Evolutionary conservation across 225 moss, liverwort and hornwort genomes (phyloP).

Genomic region (Asterella californica): DNA sequence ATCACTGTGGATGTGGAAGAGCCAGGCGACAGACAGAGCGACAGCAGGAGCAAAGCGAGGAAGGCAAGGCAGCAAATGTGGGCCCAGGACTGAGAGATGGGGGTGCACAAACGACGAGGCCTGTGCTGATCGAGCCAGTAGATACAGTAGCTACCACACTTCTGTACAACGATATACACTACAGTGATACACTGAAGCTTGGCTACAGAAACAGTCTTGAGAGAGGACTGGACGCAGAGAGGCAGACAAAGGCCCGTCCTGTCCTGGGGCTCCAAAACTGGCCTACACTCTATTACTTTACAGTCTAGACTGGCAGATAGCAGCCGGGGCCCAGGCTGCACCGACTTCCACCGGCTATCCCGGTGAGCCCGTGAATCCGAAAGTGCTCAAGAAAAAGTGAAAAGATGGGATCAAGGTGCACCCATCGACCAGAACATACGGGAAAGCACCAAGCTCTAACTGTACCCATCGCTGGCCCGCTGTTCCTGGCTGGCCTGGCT

Average conservation of each 20-base stretch:
- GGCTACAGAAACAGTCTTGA: background rate
- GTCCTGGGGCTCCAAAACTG: no score
- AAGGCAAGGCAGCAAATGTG: background rate
- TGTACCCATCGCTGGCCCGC: background rate
- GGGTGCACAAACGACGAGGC: slow-evolving; percentile 17
- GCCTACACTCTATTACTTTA: no score
- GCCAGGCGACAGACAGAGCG: background rate
- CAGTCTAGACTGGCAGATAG: no score
- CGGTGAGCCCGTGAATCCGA: background rate
- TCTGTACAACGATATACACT: background rate
- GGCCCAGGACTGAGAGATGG: background rate
- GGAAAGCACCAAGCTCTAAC: background rate
- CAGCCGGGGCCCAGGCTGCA: background rate
- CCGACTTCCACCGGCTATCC: slow-evolving; percentile 21
- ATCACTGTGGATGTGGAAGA: background rate
- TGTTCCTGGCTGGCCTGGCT: background rate
- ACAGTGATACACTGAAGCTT: no score
- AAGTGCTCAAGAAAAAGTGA: background rate
- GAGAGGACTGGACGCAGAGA: background rate
- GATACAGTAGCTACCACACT: background rate
- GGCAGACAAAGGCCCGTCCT: no score
- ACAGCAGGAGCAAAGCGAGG: slow-evolving; percentile 7
- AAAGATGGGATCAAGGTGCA: background rate
- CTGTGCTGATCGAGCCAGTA: background rate
- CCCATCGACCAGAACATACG: background rate